Evolutionary conservation across 2,329 filamentous ascomycete species (phyloP), one percentile per base, ranked within the genome.

Genomic region (Stemphylium vesicarium): DNA sequence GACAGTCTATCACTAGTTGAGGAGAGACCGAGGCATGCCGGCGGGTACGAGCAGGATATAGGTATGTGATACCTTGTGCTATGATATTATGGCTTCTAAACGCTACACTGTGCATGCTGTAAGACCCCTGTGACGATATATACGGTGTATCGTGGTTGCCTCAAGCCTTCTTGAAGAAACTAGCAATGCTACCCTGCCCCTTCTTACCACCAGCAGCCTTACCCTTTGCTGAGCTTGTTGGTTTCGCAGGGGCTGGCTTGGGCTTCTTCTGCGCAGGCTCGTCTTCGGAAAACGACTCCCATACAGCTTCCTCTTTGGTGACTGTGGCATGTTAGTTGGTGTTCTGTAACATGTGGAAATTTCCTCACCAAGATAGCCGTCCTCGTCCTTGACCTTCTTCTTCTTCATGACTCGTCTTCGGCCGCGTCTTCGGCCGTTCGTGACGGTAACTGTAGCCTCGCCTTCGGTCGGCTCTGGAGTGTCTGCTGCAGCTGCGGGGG

Each of bases 271-370:
- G 75, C 29, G 81, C 81, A 18, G 87, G 84, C 62, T 96, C 92
- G 60, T 96, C 92, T 72, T 97, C 93, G 0, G 92, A 96, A 78
- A 96, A 96, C 0, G 90, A 94, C 74, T 97, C 93, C 93, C 93
- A 97, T 0, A 83, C 88, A 0, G 84, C 78, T 70, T 96, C 92
- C 75, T 96, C 90, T 62, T 88, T 89, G 2, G 92, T 96, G 29
- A 96, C 93, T 95, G 32, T 22, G n/a, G 9, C 15, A 2, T 15
- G 41, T 72, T 48, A 70, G 66, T 29, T n/a, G 12, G 24, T 7
- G 5, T 3, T 10, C 11, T 20, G 16, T 8, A 33, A 12, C 12
- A 4, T 11, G 32, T 20, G 22, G 22, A 16, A 31, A 29, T 8
- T 10, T 39, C 29, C 86, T 75, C 81, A 93, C 91, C 90, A 56